Conservation (phyloP, 1,284 basidiomycete genomes). For the Flammula alnicola region DNA sequence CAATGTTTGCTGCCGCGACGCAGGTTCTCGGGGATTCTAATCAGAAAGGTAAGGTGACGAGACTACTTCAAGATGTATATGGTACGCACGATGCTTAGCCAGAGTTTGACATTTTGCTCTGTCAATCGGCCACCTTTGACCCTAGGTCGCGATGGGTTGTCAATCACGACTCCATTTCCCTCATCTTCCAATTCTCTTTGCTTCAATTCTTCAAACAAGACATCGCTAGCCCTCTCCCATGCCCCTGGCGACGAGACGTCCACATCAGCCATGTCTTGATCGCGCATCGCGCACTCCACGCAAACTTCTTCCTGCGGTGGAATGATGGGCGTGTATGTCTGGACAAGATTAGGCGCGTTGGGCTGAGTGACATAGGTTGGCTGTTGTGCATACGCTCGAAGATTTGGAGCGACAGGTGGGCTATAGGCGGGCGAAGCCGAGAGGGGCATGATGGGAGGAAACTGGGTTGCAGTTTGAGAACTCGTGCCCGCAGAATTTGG, state of each 20-base stretch:
- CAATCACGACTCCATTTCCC: conserved; percentile 48
- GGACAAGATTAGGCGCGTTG: conserved; percentile 56
- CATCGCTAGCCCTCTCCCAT: conserved; percentile 93
- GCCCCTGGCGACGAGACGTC: conserved; percentile 84
- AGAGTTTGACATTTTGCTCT: conserved; percentile 84
- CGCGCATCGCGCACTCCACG: conserved; percentile 98
- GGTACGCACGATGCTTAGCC: conserved; percentile 78
- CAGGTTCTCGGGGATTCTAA: conserved; percentile 81
- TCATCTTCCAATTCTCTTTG: conserved; percentile 76
- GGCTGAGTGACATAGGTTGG: conserved; percentile 74
- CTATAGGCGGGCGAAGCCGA: conserved; percentile 63
- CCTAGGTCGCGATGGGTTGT: conserved; percentile 59
- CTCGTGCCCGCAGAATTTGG: conserved; percentile 42
- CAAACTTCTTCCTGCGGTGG: conserved; percentile 83
- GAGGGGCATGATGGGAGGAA: conserved; percentile 50
- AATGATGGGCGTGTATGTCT: conserved; percentile 59
- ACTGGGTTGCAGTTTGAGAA: conserved; percentile 30
- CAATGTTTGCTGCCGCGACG: conserved; percentile 75
- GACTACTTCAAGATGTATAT: conserved; percentile 11
- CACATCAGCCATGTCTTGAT: conserved; percentile 98
- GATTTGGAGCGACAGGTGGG: conserved; percentile 64
- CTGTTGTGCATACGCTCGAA: conserved; percentile 72
- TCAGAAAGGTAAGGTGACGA: conserved; percentile 17
- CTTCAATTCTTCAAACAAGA: conserved; percentile 78
- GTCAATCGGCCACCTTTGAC: conserved; percentile 73